phyloP scores from a whole-genome alignment of 805 yeast species.

The Candida verbasci region DNA sequence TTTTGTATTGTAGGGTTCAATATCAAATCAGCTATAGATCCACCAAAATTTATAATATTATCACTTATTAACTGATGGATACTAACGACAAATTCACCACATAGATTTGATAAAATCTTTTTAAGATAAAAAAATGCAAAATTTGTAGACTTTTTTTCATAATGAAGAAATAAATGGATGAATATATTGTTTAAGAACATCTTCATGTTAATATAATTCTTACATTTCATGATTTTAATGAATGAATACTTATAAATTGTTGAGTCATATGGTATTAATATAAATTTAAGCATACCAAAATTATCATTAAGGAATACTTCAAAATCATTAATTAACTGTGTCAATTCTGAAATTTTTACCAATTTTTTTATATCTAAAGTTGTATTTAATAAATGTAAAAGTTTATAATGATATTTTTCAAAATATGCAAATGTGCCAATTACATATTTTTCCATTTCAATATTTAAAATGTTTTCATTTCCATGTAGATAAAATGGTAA shows the following conservation, averaged over 20 bases:
- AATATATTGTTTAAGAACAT: slow-evolving; percentile 26
- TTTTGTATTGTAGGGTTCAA: slow-evolving; percentile 36
- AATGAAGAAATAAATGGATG: slow-evolving; percentile 35
- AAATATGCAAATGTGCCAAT: slow-evolving; percentile 25
- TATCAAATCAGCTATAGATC: slow-evolving; percentile 35
- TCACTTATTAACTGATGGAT: slow-evolving; percentile 26
- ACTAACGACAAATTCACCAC: slow-evolving; percentile 28
- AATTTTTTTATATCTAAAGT: slow-evolving; percentile 16
- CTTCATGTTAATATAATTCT: slow-evolving; percentile 21
- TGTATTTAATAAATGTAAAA: slow-evolving; percentile 21
- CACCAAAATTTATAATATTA: slow-evolving; percentile 38
- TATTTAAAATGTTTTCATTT: slow-evolving; percentile 27
- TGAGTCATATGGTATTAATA: slow-evolving; percentile 15
- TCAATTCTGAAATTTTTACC: slow-evolving; percentile 16
- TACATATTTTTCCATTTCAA: slow-evolving; percentile 33
- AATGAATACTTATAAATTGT: slow-evolving; percentile 17
- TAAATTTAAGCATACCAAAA: slow-evolving; percentile 24
- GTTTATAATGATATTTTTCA: slow-evolving; percentile 22
- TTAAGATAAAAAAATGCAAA: slow-evolving; percentile 32
- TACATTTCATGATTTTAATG: slow-evolving; percentile 21
- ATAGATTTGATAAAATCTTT: slow-evolving; percentile 20
- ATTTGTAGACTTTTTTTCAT: slow-evolving; percentile 26
- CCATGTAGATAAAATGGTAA: slow-evolving; percentile 32
- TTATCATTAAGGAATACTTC: slow-evolving; percentile 28
- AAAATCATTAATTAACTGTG: slow-evolving; percentile 24